A percentile compares a stretch with the other conserved stretches of the same genome.
phyloP scores from a whole-genome alignment of 345 rosid species.

The Cardiospermum halicacabum region DNA sequence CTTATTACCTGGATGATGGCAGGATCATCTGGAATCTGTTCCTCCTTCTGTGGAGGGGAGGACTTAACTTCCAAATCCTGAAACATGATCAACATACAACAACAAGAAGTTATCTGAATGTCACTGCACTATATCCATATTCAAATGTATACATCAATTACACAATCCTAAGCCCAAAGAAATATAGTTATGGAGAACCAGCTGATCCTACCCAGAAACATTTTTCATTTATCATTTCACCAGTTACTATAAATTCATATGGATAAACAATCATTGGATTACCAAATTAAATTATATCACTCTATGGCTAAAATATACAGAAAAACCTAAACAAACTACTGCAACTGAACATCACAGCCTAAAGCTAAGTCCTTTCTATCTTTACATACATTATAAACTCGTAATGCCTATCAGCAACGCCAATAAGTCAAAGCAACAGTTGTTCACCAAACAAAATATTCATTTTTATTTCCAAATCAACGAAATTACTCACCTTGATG shows the following conservation, averaged over 20 bases:
- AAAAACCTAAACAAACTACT: not conserved
- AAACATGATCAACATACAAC: not conserved
- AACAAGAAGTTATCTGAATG: not conserved
- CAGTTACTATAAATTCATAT: not conserved
- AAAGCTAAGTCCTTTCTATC: too few relatives aligned
- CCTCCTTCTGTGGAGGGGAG: slow-evolving; percentile 20
- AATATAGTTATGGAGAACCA: not conserved
- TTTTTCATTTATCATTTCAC: not conserved
- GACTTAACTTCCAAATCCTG: slow-evolving; percentile 46
- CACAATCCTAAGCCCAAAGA: not conserved
- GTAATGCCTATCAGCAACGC: too few relatives aligned
- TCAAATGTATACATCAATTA: not conserved
- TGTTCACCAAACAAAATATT: too few relatives aligned
- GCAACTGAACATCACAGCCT: not conserved
- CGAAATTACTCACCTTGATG: slow-evolving; percentile 36
- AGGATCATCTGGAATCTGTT: slow-evolving; percentile 30
- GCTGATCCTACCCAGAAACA: not conserved
- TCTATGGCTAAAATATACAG: not conserved
- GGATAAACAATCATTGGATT: too few relatives aligned
- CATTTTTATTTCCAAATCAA: too few relatives aligned
- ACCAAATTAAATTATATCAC: not conserved
- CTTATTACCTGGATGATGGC: slow-evolving; percentile 38
- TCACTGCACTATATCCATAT: too few relatives aligned
- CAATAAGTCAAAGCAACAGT: not conserved
- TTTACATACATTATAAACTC: too few relatives aligned